These are phyloP conservation scores for Tubosaeta sp. DNA, from an alignment of 768 basidiomycete genomes.

Conservation along the genomic window DNA sequence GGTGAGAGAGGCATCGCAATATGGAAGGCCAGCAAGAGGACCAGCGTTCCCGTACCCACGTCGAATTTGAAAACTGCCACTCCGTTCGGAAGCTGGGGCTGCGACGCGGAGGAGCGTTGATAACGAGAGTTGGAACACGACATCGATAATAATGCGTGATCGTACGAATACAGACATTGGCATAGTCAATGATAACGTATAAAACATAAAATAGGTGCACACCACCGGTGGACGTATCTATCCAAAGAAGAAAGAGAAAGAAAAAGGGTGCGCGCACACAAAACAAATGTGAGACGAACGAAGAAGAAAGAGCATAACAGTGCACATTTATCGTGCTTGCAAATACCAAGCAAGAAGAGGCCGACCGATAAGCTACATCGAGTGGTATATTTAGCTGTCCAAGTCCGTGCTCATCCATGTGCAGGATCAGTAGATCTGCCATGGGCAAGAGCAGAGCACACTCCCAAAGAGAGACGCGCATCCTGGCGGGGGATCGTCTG, in stretches of 20 bases:
- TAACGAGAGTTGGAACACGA: not conserved
- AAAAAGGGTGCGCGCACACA: not conserved
- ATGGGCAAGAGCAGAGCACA: not conserved
- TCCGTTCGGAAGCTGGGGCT: not conserved
- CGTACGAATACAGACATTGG: conserved; percentile 1
- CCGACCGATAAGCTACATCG: conserved; percentile 16
- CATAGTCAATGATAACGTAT: not conserved
- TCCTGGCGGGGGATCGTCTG: conserved; percentile 1
- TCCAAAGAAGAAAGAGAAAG: not conserved
- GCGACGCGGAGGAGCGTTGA: not conserved
- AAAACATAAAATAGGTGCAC: not conserved
- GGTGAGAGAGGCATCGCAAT: not conserved
- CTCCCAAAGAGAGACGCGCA: not conserved
- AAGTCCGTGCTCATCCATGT: not conserved
- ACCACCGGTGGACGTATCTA: not conserved
- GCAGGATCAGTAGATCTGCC: conserved; percentile 5
- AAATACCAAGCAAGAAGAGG: not conserved
- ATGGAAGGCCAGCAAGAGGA: not conserved
- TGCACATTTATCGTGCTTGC: not conserved
- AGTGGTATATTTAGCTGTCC: conserved; percentile 9
- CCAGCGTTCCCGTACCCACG: not conserved
- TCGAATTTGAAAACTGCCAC: not conserved
- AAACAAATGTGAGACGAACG: not conserved
- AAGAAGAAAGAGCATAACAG: not conserved
- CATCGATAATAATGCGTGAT: not conserved